Evolutionary conservation across 2,329 filamentous ascomycete species (phyloP).

Genomic region (Diaporthe citri): DNA sequence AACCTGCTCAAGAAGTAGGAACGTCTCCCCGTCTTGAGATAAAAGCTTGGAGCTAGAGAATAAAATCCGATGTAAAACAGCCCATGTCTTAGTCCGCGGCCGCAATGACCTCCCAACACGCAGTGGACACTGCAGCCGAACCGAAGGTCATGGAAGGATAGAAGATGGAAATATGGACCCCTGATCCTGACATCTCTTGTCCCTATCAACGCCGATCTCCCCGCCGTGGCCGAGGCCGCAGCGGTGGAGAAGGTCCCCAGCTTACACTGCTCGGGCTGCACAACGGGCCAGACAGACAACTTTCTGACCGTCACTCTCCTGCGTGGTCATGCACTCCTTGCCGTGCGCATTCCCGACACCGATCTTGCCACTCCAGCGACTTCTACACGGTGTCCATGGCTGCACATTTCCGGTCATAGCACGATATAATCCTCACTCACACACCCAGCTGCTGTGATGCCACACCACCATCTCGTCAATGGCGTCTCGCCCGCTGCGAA

Average conservation of each 20-base stretch:
- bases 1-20: not conserved
- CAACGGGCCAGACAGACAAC: constrained; percentile 18
- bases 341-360: not conserved
- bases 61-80: not conserved
- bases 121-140: not conserved
- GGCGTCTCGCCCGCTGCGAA: constrained; percentile 31
- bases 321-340: not conserved
- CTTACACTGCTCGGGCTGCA: constrained; percentile 22
- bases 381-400: constrained; percentile 24
- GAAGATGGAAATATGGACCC: constrained; percentile 10
- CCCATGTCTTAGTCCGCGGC: not conserved
- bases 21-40: not conserved
- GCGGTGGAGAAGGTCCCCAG: constrained; percentile 25
- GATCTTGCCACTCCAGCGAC: not conserved
- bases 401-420: constrained; percentile 18
- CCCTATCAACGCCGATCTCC: constrained; percentile 30
- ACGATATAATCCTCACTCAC: not conserved
- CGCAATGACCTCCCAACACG: not conserved
- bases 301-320: not conserved
- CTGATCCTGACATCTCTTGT: constrained; percentile 1
- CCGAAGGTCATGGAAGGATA: not conserved
- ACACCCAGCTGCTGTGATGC: constrained; percentile 20
- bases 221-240: constrained; percentile 29
- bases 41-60: not conserved
- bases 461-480: constrained; percentile 32